Evolutionary conservation across 148 eudicot species (phyloP).

Genomic region (Silene conica): DNA sequence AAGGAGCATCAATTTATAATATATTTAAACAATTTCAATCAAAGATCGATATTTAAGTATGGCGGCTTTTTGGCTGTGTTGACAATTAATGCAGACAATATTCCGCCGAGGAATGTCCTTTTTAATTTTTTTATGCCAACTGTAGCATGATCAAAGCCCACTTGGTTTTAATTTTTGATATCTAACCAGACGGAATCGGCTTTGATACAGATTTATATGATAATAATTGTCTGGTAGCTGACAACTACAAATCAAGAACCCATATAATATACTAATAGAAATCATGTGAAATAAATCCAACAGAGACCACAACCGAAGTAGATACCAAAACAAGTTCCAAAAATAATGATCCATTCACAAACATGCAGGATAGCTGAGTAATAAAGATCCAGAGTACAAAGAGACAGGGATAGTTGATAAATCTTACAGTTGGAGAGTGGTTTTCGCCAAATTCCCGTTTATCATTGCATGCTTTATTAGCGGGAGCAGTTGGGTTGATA

Average conservation of each 20-base stretch:
- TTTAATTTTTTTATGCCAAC: neutral
- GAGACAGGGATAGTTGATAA: neutral
- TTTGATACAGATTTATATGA: slow-evolving; percentile 9
- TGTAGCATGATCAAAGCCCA: slow-evolving; percentile 17
- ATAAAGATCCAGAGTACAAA: neutral
- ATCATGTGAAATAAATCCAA: slow-evolving; percentile 14
- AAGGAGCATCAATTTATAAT: neutral
- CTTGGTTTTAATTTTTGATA: slow-evolving; percentile 8
- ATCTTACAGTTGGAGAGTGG: slow-evolving; percentile 78
- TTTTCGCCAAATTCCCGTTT: slow-evolving; percentile 44
- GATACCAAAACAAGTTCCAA: neutral
- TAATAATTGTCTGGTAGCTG: slow-evolving; percentile 7
- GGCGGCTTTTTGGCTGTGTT: neutral
- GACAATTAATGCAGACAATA: neutral
- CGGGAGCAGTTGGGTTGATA: slow-evolving; percentile 49
- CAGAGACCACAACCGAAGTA: neutral
- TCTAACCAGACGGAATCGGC: slow-evolving; percentile 17
- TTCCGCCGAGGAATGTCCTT: slow-evolving; percentile 7
- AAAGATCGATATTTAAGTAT: neutral
- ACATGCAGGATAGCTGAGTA: slow-evolving; percentile 2
- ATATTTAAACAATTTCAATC: neutral
- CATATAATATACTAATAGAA: slow-evolving; percentile 13
- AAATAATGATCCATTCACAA: slow-evolving; percentile 10
- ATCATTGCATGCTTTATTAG: slow-evolving; percentile 29
- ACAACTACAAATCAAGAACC: slow-evolving; percentile 14